Percentiles rank a stretch among this genome's conserved stretches.
These are phyloP conservation scores for Mortierella hygrophila DNA, from an alignment of 192 early-diverging fungal species.

Conservation along the genomic window DNA sequence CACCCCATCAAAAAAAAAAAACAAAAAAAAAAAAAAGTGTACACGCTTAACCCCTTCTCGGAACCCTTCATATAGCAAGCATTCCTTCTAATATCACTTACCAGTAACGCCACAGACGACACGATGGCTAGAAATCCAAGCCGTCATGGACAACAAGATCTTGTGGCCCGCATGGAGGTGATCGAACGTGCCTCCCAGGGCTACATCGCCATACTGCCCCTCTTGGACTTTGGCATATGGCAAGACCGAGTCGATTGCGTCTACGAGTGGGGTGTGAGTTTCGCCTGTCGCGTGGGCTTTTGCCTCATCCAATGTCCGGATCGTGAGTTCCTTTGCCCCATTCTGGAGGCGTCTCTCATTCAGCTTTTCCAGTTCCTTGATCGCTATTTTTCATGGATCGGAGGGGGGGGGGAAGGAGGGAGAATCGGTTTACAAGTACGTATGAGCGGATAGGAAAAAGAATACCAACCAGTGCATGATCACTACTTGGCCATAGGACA, in stretches of 20 bases:
- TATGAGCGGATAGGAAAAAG: neutral
- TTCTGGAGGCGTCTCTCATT: conserved; percentile 17
- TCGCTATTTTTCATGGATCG: neutral
- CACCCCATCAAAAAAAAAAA: neutral
- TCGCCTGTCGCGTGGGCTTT: conserved; percentile 9
- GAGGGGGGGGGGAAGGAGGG: too few relatives aligned
- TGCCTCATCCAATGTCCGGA: conserved; percentile 18
- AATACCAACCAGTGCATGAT: neutral
- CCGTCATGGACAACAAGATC: conserved; percentile 88
- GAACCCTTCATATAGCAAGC: neutral
- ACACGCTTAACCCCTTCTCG: too few relatives aligned
- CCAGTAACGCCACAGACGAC: conserved; percentile 83
- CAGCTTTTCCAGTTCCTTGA: conserved; percentile 5
- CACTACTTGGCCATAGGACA: neutral
- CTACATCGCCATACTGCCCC: conserved; percentile 66
- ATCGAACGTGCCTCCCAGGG: conserved; percentile 97
- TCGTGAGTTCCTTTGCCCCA: conserved; percentile 1
- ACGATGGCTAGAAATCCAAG: conserved; percentile 72
- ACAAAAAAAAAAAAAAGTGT: neutral
- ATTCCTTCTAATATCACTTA: conserved; percentile 38
- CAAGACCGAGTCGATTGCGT: conserved; percentile 19
- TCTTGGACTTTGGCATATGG: conserved; percentile 24
- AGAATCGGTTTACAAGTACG: neutral
- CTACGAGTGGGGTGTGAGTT: conserved; percentile 18
- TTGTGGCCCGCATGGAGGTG: conserved; percentile 96